Evolutionary conservation across 768 basidiomycete genomes (phyloP).

Genomic region (Pleurotus tuber-regium): DNA sequence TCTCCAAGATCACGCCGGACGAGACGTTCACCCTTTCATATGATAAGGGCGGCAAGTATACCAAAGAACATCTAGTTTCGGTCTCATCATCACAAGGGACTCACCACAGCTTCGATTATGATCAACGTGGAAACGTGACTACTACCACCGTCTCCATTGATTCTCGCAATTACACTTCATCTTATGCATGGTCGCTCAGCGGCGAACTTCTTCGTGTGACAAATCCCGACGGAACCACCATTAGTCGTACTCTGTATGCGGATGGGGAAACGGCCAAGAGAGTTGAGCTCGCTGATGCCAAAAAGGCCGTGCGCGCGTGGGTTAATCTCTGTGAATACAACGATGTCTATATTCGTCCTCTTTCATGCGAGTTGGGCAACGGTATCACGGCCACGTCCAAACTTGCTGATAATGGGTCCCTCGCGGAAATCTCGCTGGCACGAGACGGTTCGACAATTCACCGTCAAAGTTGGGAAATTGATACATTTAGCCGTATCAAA

Average conservation of each 20-base stretch:
- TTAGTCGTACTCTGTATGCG: background rate
- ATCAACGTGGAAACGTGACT: background rate
- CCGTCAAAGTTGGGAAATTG: constrained; percentile 12
- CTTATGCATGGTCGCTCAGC: constrained; percentile 6
- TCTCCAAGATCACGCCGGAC: background rate
- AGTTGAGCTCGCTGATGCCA: background rate
- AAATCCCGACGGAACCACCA: constrained; percentile 1
- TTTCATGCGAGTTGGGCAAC: constrained; percentile 13
- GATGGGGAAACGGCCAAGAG: background rate
- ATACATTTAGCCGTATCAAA: constrained; percentile 11
- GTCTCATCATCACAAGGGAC: background rate
- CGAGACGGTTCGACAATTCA: constrained; percentile 6
- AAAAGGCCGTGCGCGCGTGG: background rate
- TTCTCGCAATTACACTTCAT: background rate
- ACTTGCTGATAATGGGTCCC: constrained; percentile 8
- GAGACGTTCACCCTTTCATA: background rate
- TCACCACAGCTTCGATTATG: background rate
- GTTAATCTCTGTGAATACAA: constrained; percentile 9
- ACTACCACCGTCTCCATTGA: background rate
- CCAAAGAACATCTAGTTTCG: background rate
- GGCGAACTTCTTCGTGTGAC: constrained; percentile 1
- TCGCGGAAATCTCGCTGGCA: constrained; percentile 6
- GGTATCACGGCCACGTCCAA: constrained; percentile 9
- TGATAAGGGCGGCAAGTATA: background rate
- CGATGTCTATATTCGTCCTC: constrained; percentile 10